A percentile compares a stretch with the other conserved stretches of the same genome.
phyloP scores from a whole-genome alignment of 768 basidiomycete genomes.

The Psilocybe subaeruginosa region DNA sequence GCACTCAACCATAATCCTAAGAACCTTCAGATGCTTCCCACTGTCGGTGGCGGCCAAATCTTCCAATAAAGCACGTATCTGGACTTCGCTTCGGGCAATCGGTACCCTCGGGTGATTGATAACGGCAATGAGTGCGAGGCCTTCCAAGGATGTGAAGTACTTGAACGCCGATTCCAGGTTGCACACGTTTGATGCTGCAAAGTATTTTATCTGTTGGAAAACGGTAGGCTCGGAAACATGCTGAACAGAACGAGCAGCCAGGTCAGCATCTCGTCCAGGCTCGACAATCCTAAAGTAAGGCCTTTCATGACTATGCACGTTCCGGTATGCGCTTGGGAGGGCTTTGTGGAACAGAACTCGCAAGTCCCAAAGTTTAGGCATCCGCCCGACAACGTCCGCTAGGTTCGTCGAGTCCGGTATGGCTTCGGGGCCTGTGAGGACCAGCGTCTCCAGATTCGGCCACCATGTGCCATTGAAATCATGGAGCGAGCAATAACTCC shows the following conservation, averaged over 20 bases:
- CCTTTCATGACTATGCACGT: not conserved
- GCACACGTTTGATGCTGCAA: conserved; percentile 44
- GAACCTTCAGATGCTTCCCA: conserved; percentile 25
- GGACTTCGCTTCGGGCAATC: conserved; percentile 34
- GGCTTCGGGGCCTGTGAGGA: conserved; percentile 42
- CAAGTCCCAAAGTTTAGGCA: not conserved
- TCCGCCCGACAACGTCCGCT: not conserved
- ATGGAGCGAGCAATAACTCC: conserved; percentile 35
- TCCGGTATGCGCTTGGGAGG: not conserved
- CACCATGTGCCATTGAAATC: conserved; percentile 33
- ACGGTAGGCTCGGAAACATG: conserved; percentile 22
- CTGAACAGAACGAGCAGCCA: not conserved
- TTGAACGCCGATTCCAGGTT: conserved; percentile 32
- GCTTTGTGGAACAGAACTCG: not conserved
- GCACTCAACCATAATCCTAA: conserved; percentile 45
- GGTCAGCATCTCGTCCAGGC: not conserved
- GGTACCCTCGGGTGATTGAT: conserved; percentile 39
- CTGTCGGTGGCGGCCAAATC: conserved; percentile 28
- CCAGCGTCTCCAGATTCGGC: conserved; percentile 39
- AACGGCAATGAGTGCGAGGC: conserved; percentile 39
- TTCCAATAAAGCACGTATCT: conserved; percentile 31
- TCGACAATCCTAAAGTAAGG: not conserved
- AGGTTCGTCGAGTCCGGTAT: not conserved
- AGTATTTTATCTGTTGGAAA: conserved; percentile 32
- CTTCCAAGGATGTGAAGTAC: conserved; percentile 33